These are phyloP conservation scores for Claviceps monticola DNA, from an alignment of 2,329 filamentous ascomycete species.

Conservation along the genomic window DNA sequence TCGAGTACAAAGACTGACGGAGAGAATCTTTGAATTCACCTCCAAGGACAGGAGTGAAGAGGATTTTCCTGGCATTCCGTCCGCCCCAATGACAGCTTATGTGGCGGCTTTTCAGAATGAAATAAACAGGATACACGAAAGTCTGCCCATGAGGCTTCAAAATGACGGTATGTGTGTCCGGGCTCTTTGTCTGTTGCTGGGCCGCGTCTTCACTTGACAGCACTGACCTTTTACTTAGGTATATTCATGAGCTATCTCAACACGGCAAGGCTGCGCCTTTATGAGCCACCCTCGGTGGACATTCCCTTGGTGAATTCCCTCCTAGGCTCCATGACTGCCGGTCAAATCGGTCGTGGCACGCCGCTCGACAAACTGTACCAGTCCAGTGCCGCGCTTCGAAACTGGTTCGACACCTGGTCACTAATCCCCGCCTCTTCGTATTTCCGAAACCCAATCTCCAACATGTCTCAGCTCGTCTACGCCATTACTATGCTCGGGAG, in stretches of 20 bases:
- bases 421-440: slow-evolving; percentile 28
- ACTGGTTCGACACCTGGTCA: slow-evolving; percentile 36
- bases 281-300: slow-evolving; percentile 33
- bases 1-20: slow-evolving; percentile 34
- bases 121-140: slow-evolving; percentile 25
- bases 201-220: too few species aligned
- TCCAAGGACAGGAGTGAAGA: slow-evolving; percentile 21
- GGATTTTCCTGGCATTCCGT: slow-evolving; percentile 19
- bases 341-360: slow-evolving; percentile 23
- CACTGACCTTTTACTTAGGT: not conserved
- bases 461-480: slow-evolving; percentile 33
- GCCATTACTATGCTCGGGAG: slow-evolving; percentile 35
- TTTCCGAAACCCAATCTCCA: slow-evolving; percentile 30
- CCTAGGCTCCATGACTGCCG: slow-evolving; percentile 27
- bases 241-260: slow-evolving; percentile 18
- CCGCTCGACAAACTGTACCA: slow-evolving; percentile 36
- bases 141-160: slow-evolving; percentile 21
- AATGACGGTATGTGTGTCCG: slow-evolving; percentile 23
- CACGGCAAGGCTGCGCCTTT: slow-evolving; percentile 28
- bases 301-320: slow-evolving; percentile 25
- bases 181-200: not conserved
- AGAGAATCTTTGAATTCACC: slow-evolving; percentile 32
- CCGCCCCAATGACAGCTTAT: slow-evolving; percentile 30
- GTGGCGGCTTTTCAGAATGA: slow-evolving; percentile 32
- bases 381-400: slow-evolving; percentile 30